Evolutionary conservation across 306 rosid genomes (phyloP), one percentile per base, ranked within the genome.

Genomic region (Vigna nakashimae): DNA sequence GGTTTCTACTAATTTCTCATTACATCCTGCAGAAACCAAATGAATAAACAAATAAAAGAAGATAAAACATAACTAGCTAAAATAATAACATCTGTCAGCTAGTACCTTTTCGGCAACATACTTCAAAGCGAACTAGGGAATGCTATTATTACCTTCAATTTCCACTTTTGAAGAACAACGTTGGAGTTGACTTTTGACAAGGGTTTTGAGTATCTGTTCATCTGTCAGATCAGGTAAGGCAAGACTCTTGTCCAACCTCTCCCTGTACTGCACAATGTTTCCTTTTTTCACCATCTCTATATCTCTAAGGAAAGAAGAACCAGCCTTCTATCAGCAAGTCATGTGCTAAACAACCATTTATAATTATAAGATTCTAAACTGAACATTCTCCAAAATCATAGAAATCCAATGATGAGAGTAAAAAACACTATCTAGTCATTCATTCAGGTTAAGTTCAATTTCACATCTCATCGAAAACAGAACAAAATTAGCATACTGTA

Each of bases 161-260:
- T 80, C 84, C 51, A 71, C 82, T 68, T 78, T 65, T 17, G 84
- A 82, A 66, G 84, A 82, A 66, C 89, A 82, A 40, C 38, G 79
- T 42, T 18, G 79, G 57, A 93, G 68, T 86, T 92, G 99, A 71
- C 77, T 88, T 77, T 87, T 74, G 76, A 95, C 94, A 66, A 87
- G 94, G 11, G 76, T 52, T 79, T 86, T 86, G 71, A 92, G 88
- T 42, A 62, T 79, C 63, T 90, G 86, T 17, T 69, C 45, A 52
- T 85, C 77, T 62, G 85, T 83, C 81, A 95, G 90, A 88, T 89
- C 89, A 65, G 92, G 90, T 50, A 90, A 88, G 57, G 87, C 71
- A 38, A 95, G 93, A 18, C 97, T 87, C 69, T 74, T 89, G 63
- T 95, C 96, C 72, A 95, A 86, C 82, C 97, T 91, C 87, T 91